Percentiles rank a stretch among this genome's conserved stretches.
Conservation (phyloP, 345 rosid genomes). For the Camelina hispida region DNA sequence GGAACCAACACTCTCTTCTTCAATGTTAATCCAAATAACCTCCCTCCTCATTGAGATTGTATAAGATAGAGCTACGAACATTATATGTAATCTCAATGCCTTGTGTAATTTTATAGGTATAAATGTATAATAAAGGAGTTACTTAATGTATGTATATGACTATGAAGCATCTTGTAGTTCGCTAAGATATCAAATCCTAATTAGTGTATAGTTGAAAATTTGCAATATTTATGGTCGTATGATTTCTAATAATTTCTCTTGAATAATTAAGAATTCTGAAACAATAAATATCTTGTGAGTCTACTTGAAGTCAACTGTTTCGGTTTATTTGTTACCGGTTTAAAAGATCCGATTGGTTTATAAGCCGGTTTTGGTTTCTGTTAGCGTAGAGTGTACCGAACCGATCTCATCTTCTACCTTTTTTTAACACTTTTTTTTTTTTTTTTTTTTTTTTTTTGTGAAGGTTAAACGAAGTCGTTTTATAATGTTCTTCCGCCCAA, state of each 20-base stretch:
- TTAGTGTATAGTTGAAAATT: background rate
- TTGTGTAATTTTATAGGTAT: background rate
- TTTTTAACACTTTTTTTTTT: background rate
- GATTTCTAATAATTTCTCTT: background rate
- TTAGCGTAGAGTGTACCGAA: conserved; percentile 8
- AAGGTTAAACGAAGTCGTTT: conserved; percentile 15
- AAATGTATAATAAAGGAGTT: background rate
- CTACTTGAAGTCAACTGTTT: background rate
- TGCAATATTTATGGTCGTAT: background rate
- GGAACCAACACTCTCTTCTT: conserved; percentile 43
- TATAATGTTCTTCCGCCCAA: conserved; percentile 39
- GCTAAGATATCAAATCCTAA: background rate
- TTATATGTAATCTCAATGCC: conserved; percentile 7
- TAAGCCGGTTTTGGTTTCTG: conserved; percentile 1
- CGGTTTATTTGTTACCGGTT: conserved; percentile 13
- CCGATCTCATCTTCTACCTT: conserved; percentile 24
- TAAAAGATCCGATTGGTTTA: conserved; percentile 2
- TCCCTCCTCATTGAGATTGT: conserved; percentile 4
- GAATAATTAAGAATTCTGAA: no score
- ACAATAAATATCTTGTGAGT: no score
- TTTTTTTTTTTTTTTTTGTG: background rate
- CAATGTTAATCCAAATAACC: background rate
- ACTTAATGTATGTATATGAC: background rate
- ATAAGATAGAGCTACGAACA: no score
- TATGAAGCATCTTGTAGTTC: background rate